A percentile compares a stretch with the other conserved stretches of the same genome.
Evolutionary conservation across 305 asterid genomes (phyloP).

Genomic region (Fraxinus paxiana): DNA sequence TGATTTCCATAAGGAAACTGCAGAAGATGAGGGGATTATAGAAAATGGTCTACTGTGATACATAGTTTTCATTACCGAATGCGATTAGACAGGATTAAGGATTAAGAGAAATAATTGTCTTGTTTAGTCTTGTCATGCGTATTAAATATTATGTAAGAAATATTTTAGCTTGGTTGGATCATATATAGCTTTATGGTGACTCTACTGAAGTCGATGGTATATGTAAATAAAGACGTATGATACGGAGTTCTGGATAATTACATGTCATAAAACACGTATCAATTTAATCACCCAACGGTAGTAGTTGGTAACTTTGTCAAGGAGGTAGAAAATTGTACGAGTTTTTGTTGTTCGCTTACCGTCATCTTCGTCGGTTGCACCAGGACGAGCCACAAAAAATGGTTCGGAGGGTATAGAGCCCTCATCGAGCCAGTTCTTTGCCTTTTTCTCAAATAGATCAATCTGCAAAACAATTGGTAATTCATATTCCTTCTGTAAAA

Average conservation of each 20-base stretch:
- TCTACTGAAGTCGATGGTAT: background rate
- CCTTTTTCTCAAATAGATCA: conserved; percentile 57
- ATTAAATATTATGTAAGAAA: background rate
- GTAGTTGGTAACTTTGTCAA: background rate
- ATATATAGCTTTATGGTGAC: background rate
- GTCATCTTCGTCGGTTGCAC: conserved; percentile 78
- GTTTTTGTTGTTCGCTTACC: conserved; percentile 38
- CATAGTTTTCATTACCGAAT: background rate
- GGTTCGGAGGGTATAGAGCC: conserved; percentile 92
- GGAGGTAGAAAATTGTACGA: background rate
- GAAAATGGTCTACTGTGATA: background rate
- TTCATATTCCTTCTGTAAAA: background rate
- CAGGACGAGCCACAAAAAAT: conserved; percentile 76
- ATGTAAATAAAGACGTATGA: background rate
- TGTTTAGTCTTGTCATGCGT: background rate
- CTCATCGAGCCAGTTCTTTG: conserved; percentile 79
- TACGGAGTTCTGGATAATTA: background rate
- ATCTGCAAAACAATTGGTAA: conserved; percentile 29
- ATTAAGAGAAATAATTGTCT: background rate
- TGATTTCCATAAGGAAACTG: background rate
- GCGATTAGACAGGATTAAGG: background rate
- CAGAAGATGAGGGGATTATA: background rate
- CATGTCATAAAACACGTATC: background rate
- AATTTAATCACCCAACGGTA: background rate
- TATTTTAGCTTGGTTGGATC: background rate